phyloP scores from a whole-genome alignment of 1,284 basidiomycete genomes.

The Gyrodon tennesseensis region DNA sequence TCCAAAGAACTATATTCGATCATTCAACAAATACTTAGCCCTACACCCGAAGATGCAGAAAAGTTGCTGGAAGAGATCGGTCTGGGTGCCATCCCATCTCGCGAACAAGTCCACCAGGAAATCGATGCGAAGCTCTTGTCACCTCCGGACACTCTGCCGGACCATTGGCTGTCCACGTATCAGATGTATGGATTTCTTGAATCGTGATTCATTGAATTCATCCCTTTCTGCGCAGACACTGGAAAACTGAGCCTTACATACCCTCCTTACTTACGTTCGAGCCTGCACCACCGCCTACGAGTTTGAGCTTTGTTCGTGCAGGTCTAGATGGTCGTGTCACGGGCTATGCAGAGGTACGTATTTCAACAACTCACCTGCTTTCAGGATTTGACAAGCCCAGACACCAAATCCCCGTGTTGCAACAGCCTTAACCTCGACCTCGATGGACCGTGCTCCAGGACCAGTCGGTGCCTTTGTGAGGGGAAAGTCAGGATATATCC shows the following conservation, averaged over 20 bases:
- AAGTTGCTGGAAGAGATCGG: slow-evolving; percentile 55
- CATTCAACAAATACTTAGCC: slow-evolving; percentile 53
- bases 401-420: slow-evolving; percentile 53
- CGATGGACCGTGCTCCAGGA: slow-evolving; percentile 80
- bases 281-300: slow-evolving; percentile 77
- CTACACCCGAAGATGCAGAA: slow-evolving; percentile 47
- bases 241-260: slow-evolving; percentile 62
- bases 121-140: slow-evolving; percentile 71
- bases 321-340: slow-evolving; percentile 80
- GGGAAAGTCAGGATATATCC: slow-evolving; percentile 89
- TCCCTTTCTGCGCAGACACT: slow-evolving; percentile 55
- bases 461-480: slow-evolving; percentile 81
- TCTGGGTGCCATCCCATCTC: slow-evolving; percentile 57
- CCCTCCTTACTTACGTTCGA: slow-evolving; percentile 62
- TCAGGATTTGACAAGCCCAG: slow-evolving; percentile 43
- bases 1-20: slow-evolving; percentile 36
- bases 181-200: slow-evolving; percentile 60
- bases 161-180: slow-evolving; percentile 71
- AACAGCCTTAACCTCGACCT: slow-evolving; percentile 75
- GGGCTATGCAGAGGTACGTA: slow-evolving; percentile 71
- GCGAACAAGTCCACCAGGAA: slow-evolving; percentile 59
- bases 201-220: slow-evolving; percentile 31
- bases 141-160: slow-evolving; percentile 61
- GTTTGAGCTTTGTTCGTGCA: slow-evolving; percentile 70
- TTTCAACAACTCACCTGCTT: slow-evolving; percentile 5